Evolutionary conservation across 1,284 basidiomycete genomes (phyloP), one percentile per base, ranked within the genome.

Genomic region (Sphagnurus paluster): DNA sequence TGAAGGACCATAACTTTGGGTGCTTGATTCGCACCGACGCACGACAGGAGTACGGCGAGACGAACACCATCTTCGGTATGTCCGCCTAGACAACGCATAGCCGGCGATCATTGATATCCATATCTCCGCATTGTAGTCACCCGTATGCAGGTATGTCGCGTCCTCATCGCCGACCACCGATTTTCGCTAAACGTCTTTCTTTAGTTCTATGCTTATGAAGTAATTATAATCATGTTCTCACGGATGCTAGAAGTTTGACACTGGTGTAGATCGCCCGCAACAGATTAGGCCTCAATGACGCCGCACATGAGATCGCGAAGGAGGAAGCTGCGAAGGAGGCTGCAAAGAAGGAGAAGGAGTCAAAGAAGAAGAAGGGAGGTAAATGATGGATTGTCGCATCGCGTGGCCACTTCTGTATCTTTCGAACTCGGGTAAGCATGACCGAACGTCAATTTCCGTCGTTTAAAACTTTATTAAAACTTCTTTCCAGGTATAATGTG

Each of bases 1-100:
- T 97, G 46, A 87, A 92, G 62, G 95, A 99, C 60, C 93, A 90
- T 73, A 99, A 98, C 77, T 98, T 98, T 71, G 97, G 97, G 24
- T 98, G 93, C 2, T 75, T 99, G 56, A 88, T 99, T 57, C 84
- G 97, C 41, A 87, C 81, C 44, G 83, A 97, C 63, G 78, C 86
- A 28, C 75, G 73, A 39, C 78, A 83, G 52, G 92, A 96, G 62
- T 99, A 99, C 69, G 85, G 82, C 8, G 90, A 99, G 74, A 81
- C 75, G 42, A 99, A 98, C 74, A 92, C 93, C 10, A 96, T 98
- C 52, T 96, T 99, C 62, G 93, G 95, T 90, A 65, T 55, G 77
- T 62, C 25, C 21, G 14, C 14, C 33, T 29, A 46, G 24, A 17
- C n/a, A 16, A 23, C 9, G 14, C 32, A n/a, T 23, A 20, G 13